phyloP scores from a whole-genome alignment of 495 filamentous ascomycete genomes.

The Melanomma pulvis-pyrius region DNA sequence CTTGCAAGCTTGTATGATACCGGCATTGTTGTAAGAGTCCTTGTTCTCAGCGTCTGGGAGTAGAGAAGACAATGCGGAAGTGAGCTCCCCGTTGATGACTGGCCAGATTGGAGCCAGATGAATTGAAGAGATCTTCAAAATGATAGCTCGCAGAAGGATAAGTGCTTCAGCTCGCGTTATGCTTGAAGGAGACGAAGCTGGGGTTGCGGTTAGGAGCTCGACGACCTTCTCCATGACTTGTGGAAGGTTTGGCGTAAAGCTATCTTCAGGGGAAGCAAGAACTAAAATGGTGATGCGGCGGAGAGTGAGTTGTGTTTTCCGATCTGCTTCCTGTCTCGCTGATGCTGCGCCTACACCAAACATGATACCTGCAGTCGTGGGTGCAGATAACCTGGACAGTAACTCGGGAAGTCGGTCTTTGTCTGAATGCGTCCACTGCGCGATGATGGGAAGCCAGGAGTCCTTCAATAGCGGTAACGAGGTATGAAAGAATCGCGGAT shows the following conservation, averaged over 20 bases:
- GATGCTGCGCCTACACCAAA: conserved; percentile 96
- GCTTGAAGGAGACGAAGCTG: conserved; percentile 87
- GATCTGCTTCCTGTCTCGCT: conserved; percentile 90
- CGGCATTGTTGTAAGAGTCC: conserved; percentile 74
- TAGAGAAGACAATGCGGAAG: conserved; percentile 77
- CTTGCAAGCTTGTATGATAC: conserved; percentile 87
- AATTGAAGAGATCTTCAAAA: conserved; percentile 72
- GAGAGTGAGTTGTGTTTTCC: conserved; percentile 88
- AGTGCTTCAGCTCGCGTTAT: conserved; percentile 86
- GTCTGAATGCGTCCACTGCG: conserved; percentile 79
- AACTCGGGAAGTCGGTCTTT: conserved; percentile 87
- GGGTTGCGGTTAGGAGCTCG: conserved; percentile 83
- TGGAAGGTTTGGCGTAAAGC: conserved; percentile 74
- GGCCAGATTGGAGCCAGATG: conserved; percentile 88
- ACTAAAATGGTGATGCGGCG: conserved; percentile 78
- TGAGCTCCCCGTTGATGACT: conserved; percentile 81
- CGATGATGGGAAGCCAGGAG: conserved; percentile 80
- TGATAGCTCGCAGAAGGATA: conserved; percentile 80
- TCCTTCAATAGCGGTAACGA: conserved; percentile 62
- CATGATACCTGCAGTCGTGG: conserved; percentile 94
- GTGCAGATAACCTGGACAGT: conserved; percentile 73
- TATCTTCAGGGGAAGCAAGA: conserved; percentile 71
- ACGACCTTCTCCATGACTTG: conserved; percentile 78
- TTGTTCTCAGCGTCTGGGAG: conserved; percentile 64
- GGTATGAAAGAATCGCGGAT: conserved; percentile 79